phyloP scores from a whole-genome alignment of 2,329 filamentous ascomycete genomes.

The Hypoxylon sp. region DNA sequence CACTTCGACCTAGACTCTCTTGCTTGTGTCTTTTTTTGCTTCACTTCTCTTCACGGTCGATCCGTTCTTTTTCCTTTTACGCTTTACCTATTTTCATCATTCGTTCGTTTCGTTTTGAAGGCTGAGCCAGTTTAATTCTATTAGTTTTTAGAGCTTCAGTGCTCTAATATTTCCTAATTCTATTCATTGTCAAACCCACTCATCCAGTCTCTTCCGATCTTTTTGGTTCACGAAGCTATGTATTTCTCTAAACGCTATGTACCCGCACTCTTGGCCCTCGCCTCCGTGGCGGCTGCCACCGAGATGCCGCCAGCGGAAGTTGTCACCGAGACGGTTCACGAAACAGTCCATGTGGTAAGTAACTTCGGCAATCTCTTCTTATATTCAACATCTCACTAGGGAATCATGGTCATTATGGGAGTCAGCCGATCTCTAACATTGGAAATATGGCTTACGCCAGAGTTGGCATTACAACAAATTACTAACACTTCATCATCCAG shows the following conservation, averaged over 20 bases:
- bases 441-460: not conserved
- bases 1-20: conserved; percentile 30
- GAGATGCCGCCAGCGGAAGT: conserved; percentile 23
- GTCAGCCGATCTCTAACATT: not conserved
- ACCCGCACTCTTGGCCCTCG: conserved; percentile 27
- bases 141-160: conserved; percentile 16
- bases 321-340: conserved; percentile 34
- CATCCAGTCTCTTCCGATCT: conserved; percentile 14
- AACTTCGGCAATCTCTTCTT: not conserved
- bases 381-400: not conserved
- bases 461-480: not conserved
- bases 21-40: conserved; percentile 21
- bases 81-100: conserved; percentile 26
- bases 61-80: conserved; percentile 36
- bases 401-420: no score
- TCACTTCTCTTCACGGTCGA: conserved; percentile 40
- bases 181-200: not conserved
- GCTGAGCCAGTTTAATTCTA: conserved; percentile 40
- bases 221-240: conserved; percentile 21
- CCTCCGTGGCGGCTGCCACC: conserved; percentile 28
- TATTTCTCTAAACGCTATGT: conserved; percentile 23
- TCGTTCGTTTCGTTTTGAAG: conserved; percentile 41
- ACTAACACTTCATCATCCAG: conserved; percentile 16
- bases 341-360: conserved; percentile 41
- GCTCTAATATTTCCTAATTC: conserved; percentile 25